Evolutionary conservation across 345 rosid genomes (phyloP).

Genomic region (Lumnitzera littorea): DNA sequence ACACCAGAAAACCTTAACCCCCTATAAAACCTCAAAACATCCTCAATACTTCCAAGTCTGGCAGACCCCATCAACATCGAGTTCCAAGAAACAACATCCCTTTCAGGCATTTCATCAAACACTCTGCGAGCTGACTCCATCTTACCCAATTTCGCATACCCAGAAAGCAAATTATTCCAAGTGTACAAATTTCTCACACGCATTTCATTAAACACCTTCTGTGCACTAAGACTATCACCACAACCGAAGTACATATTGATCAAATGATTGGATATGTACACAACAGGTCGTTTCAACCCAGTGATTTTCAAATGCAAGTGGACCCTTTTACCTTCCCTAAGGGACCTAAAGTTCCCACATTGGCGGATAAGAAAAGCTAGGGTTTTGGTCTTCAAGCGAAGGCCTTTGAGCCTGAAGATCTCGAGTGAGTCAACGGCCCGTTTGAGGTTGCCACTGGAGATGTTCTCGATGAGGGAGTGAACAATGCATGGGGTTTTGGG

Average conservation of each 20-base stretch:
- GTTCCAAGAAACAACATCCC: slow-evolving; percentile 74
- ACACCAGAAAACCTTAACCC: slow-evolving; percentile 45
- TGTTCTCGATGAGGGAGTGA: slow-evolving; percentile 25
- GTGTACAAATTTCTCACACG: slow-evolving; percentile 47
- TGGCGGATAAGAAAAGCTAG: slow-evolving; percentile 36
- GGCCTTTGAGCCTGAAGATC: slow-evolving; percentile 37
- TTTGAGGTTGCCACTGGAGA: slow-evolving; percentile 30
- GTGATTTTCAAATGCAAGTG: slow-evolving; percentile 80
- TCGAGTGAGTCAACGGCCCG: slow-evolving; percentile 50
- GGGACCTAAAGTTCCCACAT: slow-evolving; percentile 40
- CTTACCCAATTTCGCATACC: slow-evolving; percentile 61
- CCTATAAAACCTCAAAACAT: slow-evolving; percentile 42
- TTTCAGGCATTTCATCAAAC: slow-evolving; percentile 66
- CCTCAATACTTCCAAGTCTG: slow-evolving; percentile 24
- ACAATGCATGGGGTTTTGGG: slow-evolving; percentile 28
- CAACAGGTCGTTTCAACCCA: slow-evolving; percentile 37
- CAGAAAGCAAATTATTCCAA: slow-evolving; percentile 65
- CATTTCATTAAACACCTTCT: slow-evolving; percentile 66
- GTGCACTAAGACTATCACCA: slow-evolving; percentile 35
- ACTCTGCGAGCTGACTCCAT: slow-evolving; percentile 43
- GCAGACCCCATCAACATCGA: slow-evolving; percentile 71
- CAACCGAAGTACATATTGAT: slow-evolving; percentile 44
- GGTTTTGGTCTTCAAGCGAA: slow-evolving; percentile 42
- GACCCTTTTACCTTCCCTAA: slow-evolving; percentile 55
- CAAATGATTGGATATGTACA: slow-evolving; percentile 47